phyloP scores from a whole-genome alignment of 176 grass and related monocot species.

The Oryza meridionalis region DNA sequence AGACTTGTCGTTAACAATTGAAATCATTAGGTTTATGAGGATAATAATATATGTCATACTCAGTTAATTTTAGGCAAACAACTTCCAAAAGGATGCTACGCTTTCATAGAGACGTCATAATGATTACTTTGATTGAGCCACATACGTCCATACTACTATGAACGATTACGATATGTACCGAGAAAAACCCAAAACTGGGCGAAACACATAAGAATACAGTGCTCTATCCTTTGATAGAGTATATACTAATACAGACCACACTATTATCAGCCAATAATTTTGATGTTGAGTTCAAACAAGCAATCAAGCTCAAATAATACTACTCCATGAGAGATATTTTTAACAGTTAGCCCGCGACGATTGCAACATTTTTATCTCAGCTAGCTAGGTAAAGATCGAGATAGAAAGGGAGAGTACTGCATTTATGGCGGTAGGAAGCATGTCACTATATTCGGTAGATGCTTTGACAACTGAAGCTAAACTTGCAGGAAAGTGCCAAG shows the following conservation, averaged over 20 bases:
- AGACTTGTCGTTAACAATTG: background rate
- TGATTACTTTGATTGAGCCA: background rate
- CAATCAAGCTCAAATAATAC: background rate
- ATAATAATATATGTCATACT: background rate
- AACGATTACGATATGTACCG: background rate
- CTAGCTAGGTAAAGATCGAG: background rate
- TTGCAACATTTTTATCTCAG: background rate
- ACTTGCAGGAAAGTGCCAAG: constrained; percentile 28
- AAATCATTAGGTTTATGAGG: background rate
- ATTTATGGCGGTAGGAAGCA: constrained; percentile 58
- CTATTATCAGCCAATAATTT: background rate
- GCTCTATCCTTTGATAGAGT: background rate
- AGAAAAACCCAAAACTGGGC: background rate
- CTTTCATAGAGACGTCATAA: background rate
- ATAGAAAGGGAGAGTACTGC: background rate
- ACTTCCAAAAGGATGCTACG: background rate
- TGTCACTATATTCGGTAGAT: constrained; percentile 59
- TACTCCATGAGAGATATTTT: background rate
- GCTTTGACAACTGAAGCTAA: constrained; percentile 52
- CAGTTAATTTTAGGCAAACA: background rate
- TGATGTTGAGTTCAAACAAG: background rate
- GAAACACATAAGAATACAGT: background rate
- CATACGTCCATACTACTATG: background rate
- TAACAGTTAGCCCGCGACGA: background rate
- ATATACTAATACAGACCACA: background rate